Evolutionary conservation across 1,139 yeast species (phyloP), one percentile per base, ranked within the genome.

Genomic region (Protomyces inouyei): DNA sequence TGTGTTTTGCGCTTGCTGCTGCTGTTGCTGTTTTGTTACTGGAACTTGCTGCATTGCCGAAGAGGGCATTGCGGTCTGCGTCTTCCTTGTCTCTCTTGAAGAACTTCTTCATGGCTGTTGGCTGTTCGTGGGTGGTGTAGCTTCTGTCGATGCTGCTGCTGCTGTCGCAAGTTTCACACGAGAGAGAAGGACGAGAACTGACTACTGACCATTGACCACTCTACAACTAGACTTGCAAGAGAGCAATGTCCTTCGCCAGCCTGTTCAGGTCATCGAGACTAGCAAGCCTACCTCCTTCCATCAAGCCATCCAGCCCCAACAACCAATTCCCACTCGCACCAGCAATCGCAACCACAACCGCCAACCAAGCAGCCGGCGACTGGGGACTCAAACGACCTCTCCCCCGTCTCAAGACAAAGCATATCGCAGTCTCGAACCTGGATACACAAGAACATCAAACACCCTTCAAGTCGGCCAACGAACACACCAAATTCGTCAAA

Each of bases 351-450:
- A 52, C 66, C 35, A 64, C 53, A 23, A 38, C 36, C 36, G 60
- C 57, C 14, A 46, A 45, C 12, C 55, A 56, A 40, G 55, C 43
- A 16, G 57, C 46, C 35, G 66, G 66, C 12, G 66, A 64, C 57
- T 64, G 66, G 66, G 66, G 66, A 9, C 54, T 59, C 16, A 64
- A 64, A 56, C 55, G 64, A 18, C 35, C 46, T 14, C 23, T 64
- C 23, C 66, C 66, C 12, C 54, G 54, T 8, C 32, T 64, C 43
- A 55, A 36, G 36, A 64, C 66, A 38, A 36, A 48, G 28, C 55
- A 60, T 36, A 54, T 64, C 35, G 43, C 57, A 12, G 43, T 64
- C 9, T 14, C 36, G 2, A 55, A 64, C 28, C 45, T 55, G 35
- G 66, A 64, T 38, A 55, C 64, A 3, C 57, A 55, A 32, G 57